Percentiles rank a stretch among this genome's conserved stretches.
Conservation (phyloP, 176 grass and related monocot genomes). For the Juncus effusus region DNA sequence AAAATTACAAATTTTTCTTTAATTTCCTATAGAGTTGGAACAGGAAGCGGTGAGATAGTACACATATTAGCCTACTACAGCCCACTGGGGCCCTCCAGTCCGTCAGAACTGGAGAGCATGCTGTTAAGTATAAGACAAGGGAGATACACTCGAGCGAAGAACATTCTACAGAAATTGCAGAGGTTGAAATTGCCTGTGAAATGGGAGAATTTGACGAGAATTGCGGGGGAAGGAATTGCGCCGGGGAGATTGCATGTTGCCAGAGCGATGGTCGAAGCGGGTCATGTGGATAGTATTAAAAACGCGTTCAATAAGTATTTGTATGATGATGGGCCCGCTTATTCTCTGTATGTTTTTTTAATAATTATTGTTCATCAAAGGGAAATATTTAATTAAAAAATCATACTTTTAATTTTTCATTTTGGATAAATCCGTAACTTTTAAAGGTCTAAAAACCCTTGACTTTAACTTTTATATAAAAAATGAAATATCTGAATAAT, state of each 20-base stretch:
- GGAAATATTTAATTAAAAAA: not conserved
- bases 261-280: conserved; percentile 79
- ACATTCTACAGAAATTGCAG: conserved; percentile 68
- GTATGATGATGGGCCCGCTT: conserved; percentile 74
- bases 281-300: conserved; percentile 69
- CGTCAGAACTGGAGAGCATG: conserved; percentile 58
- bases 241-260: conserved; percentile 82
- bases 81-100: conserved; percentile 65
- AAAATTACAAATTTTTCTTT: conserved; percentile 2
- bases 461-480: no score
- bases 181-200: conserved; percentile 63
- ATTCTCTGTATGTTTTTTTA: conserved; percentile 55
- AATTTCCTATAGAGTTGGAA: conserved; percentile 41
- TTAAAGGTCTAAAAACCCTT: no score
- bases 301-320: conserved; percentile 95
- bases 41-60: conserved; percentile 63
- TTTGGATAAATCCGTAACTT: no score
- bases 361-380: not conserved
- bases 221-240: conserved; percentile 88
- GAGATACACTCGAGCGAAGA: conserved; percentile 65
- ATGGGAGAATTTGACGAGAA: conserved; percentile 65
- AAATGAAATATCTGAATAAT: no score
- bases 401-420: conserved; percentile 2
- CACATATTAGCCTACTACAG: conserved; percentile 99
- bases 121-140: conserved; percentile 85